Evolutionary conservation across 129 eudicot species (phyloP).

Genomic region (Calendula officinalis): DNA sequence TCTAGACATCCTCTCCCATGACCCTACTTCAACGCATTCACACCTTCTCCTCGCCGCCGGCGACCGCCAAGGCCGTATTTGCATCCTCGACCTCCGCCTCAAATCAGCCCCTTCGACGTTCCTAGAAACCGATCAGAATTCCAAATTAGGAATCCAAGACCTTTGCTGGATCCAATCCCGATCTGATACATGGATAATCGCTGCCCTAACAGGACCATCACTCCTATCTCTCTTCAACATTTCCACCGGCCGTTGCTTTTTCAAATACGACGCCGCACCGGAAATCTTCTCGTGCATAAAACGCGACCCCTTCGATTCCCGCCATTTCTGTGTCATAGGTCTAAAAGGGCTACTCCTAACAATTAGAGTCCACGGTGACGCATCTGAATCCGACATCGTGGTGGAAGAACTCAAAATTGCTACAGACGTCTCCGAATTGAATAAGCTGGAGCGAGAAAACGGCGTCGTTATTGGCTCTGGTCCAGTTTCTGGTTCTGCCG

Average conservation of each 20-base stretch:
- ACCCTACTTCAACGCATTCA: constrained; percentile 43
- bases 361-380: constrained; percentile 45
- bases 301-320: constrained; percentile 85
- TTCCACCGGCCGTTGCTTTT: constrained; percentile 63
- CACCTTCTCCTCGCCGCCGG: constrained; percentile 82
- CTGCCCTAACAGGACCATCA: constrained; percentile 68
- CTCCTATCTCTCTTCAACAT: constrained; percentile 53
- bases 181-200: constrained; percentile 66
- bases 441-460: constrained; percentile 60
- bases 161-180: constrained; percentile 74
- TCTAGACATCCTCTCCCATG: constrained; percentile 45
- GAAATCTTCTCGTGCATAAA: constrained; percentile 62
- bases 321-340: constrained; percentile 68
- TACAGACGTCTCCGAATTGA: constrained; percentile 58
- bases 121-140: constrained; percentile 41
- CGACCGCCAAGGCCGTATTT: constrained; percentile 87
- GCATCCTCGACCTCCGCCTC: constrained; percentile 57
- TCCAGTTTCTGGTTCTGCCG: background rate
- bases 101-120: constrained; percentile 43
- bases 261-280: constrained; percentile 68
- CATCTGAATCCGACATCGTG: constrained; percentile 53
- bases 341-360: constrained; percentile 67
- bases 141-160: constrained; percentile 71
- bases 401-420: constrained; percentile 52
- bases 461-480: constrained; percentile 8